Conservation (phyloP, 1,139 yeast genomes). For the Pichia sp. region DNA sequence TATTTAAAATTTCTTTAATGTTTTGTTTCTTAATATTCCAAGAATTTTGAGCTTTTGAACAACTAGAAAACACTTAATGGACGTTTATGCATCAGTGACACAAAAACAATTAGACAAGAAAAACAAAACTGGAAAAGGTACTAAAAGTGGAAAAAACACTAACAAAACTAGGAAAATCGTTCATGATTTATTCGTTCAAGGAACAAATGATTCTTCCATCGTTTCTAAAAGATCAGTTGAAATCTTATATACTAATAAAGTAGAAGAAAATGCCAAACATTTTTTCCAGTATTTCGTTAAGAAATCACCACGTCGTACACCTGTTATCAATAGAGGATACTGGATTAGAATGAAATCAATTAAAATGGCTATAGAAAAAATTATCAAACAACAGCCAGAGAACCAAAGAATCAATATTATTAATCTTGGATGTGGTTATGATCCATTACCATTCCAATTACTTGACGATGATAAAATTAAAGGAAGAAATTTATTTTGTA, state of each 20-base stretch:
- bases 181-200: constrained; percentile 65
- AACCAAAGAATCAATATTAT: constrained; percentile 37
- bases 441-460: constrained; percentile 68
- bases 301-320: constrained; percentile 64
- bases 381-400: constrained; percentile 29
- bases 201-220: constrained; percentile 78
- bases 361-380: constrained; percentile 43
- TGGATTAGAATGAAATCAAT: constrained; percentile 79
- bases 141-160: constrained; percentile 3
- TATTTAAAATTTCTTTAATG: neutral
- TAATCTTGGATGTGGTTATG: constrained; percentile 80
- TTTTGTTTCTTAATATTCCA: neutral
- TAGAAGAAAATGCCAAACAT: constrained; percentile 26
- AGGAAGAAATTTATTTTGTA: constrained; percentile 38
- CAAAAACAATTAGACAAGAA: constrained; percentile 11
- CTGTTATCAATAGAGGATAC: constrained; percentile 77
- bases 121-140: constrained; percentile 1
- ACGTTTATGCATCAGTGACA: constrained; percentile 13
- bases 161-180: constrained; percentile 40
- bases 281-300: constrained; percentile 67
- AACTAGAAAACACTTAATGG: neutral
- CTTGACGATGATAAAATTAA: constrained; percentile 33
- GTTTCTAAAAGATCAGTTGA: constrained; percentile 81
- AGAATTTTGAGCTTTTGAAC: too few species aligned
- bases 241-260: constrained; percentile 44